phyloP scores from a whole-genome alignment of 2,329 filamentous ascomycete species.

The Incumbomyces delicatus region DNA sequence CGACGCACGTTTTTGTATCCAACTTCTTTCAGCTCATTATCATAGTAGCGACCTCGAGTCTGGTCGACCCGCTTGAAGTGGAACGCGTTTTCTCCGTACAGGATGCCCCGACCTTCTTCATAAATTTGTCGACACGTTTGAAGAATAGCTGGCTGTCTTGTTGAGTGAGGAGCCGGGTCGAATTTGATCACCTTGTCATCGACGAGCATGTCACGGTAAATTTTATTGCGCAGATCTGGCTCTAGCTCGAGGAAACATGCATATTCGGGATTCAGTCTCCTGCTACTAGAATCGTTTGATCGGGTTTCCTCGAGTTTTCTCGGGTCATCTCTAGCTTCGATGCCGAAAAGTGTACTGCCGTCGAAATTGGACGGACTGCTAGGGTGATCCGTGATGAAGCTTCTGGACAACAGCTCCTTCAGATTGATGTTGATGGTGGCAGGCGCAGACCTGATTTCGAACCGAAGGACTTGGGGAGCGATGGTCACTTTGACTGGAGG shows the following conservation, averaged over 20 bases:
- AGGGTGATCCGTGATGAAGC: not conserved
- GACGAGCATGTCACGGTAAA: constrained; percentile 38
- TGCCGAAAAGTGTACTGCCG: not conserved
- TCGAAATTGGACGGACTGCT: not conserved
- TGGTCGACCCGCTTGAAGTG: constrained; percentile 30
- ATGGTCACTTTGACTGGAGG: not conserved
- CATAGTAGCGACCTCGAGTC: constrained; percentile 32
- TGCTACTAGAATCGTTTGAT: not conserved
- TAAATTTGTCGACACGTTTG: constrained; percentile 37
- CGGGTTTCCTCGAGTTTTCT: not conserved
- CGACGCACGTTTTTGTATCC: constrained; percentile 38
- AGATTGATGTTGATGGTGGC: constrained; percentile 7
- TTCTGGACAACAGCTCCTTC: not conserved
- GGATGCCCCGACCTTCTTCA: constrained; percentile 36
- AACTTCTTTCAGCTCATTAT: constrained; percentile 34
- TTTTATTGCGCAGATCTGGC: constrained; percentile 37
- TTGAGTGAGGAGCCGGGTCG: constrained; percentile 27
- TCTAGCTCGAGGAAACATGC: constrained; percentile 29
- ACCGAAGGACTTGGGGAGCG: not conserved
- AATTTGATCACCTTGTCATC: constrained; percentile 28
- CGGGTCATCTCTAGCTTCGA: not conserved
- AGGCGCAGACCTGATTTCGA: constrained; percentile 3
- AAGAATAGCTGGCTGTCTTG: constrained; percentile 36
- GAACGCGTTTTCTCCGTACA: constrained; percentile 44
- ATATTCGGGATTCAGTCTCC: constrained; percentile 1